These are phyloP conservation scores for Phytophthora podocarpi DNA, from an alignment of 352 stramenopile genomes.

Conservation along the genomic window DNA sequence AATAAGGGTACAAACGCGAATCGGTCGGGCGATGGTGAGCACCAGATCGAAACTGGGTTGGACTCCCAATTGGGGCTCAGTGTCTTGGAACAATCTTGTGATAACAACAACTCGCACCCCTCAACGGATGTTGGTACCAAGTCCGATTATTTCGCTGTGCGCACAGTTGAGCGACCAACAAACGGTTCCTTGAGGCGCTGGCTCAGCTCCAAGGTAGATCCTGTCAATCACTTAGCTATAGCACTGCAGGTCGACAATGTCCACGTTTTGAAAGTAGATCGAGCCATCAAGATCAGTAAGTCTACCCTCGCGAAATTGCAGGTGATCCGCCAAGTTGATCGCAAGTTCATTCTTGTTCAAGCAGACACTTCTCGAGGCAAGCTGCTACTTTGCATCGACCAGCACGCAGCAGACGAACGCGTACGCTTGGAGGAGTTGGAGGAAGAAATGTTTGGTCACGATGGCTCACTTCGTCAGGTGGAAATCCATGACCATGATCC, in stretches of 20 bases:
- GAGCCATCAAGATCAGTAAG: slow-evolving; percentile 65
- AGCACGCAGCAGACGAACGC: slow-evolving; percentile 92
- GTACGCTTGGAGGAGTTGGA: slow-evolving; percentile 89
- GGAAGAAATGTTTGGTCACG: slow-evolving; percentile 55
- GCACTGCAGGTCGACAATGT: slow-evolving; percentile 45
- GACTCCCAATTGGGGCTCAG: not conserved
- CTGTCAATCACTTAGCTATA: slow-evolving; percentile 16
- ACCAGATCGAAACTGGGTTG: not conserved
- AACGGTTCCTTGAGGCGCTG: slow-evolving; percentile 10
- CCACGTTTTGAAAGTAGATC: slow-evolving; percentile 20
- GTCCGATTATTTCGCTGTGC: slow-evolving; percentile 27
- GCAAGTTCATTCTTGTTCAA: slow-evolving; percentile 90
- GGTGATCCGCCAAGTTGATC: slow-evolving; percentile 90
- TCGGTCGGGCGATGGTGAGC: not conserved
- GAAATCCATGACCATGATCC: slow-evolving; percentile 55
- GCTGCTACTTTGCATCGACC: slow-evolving; percentile 86
- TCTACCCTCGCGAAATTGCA: slow-evolving; percentile 63
- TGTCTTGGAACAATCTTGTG: not conserved
- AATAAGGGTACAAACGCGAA: not conserved
- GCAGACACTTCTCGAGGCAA: slow-evolving; percentile 26
- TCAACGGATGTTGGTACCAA: not conserved
- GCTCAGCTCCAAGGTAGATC: not conserved
- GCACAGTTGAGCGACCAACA: not conserved
- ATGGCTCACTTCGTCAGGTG: slow-evolving; percentile 59
- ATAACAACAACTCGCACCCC: not conserved